Conservation (phyloP, 768 basidiomycete genomes). For the Auricularia auricula-judae region DNA sequence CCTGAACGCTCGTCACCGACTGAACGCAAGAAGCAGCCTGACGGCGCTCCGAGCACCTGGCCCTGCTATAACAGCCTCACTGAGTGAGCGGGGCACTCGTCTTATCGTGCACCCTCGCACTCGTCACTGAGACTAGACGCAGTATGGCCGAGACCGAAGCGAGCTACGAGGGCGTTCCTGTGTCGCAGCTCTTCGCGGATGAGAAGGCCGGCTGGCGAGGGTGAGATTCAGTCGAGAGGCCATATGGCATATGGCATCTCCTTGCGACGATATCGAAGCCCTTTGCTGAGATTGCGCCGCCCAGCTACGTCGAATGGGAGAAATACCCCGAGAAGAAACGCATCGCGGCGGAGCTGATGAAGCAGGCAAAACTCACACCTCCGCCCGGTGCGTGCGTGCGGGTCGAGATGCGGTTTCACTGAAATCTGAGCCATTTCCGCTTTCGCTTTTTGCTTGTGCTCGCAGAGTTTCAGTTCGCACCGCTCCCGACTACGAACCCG, state of each 20-base stretch:
- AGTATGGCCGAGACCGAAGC: neutral
- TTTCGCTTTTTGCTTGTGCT: neutral
- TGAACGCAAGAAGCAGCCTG: no score
- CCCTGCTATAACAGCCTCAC: no score
- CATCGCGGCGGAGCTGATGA: slow-evolving; percentile 29
- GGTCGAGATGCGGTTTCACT: neutral
- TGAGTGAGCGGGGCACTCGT: no score
- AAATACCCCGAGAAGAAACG: slow-evolving; percentile 33
- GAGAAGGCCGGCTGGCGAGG: slow-evolving; percentile 30
- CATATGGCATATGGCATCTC: no score
- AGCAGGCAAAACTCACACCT: slow-evolving; percentile 27
- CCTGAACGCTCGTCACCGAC: no score
- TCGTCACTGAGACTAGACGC: neutral
- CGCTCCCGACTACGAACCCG: slow-evolving; percentile 40
- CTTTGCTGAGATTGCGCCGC: neutral
- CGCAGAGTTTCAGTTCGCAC: slow-evolving; percentile 36
- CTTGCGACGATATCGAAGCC: no score
- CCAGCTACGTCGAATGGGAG: slow-evolving; percentile 40
- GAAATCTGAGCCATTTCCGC: neutral
- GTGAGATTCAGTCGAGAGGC: slow-evolving; percentile 12
- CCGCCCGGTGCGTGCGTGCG: slow-evolving; percentile 24
- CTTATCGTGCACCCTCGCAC: no score
- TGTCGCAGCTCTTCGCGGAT: slow-evolving; percentile 23
- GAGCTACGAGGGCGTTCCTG: slow-evolving; percentile 10
- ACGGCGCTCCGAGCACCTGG: no score